Percentiles rank a stretch among this genome's conserved stretches.
phyloP scores from a whole-genome alignment of 2,329 filamentous ascomycete genomes.

The Davidsoniella eucalypti region DNA sequence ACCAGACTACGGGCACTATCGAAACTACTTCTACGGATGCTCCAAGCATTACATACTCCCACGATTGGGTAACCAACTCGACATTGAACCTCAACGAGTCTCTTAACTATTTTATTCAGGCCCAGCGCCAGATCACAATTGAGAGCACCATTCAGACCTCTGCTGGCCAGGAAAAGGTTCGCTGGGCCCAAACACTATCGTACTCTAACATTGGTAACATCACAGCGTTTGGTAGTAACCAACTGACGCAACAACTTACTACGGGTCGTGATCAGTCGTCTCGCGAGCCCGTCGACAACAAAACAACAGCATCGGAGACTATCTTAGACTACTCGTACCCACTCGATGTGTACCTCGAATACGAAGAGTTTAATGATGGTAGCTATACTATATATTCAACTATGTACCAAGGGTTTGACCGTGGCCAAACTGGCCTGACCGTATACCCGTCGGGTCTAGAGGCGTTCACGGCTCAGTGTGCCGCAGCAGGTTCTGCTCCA shows the following conservation, averaged over 20 bases:
- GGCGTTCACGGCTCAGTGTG: constrained; percentile 21
- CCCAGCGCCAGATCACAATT: constrained; percentile 37
- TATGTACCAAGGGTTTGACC: constrained; percentile 24
- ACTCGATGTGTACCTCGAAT: constrained; percentile 18
- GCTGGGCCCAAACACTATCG: constrained; percentile 42
- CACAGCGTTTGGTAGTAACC: constrained; percentile 21
- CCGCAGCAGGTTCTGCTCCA: constrained; percentile 15
- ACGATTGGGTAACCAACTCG: constrained; percentile 20
- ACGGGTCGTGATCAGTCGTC: constrained; percentile 28
- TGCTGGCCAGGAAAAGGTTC: constrained; percentile 16
- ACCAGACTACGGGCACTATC: constrained; percentile 33
- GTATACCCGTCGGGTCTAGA: constrained; percentile 44
- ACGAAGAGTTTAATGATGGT: constrained; percentile 7
- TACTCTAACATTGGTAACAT: constrained; percentile 37
- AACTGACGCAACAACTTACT: constrained; percentile 25
- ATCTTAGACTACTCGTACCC: constrained; percentile 31
- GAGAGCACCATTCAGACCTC: constrained; percentile 25
- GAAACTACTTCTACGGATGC: constrained; percentile 11
- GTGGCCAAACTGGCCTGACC: constrained; percentile 23
- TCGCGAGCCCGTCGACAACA: constrained; percentile 11
- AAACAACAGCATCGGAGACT: neutral
- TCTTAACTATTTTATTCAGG: constrained; percentile 40
- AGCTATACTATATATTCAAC: constrained; percentile 19
- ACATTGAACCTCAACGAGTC: constrained; percentile 39
- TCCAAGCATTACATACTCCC: constrained; percentile 17